Evolutionary conservation across 495 filamentous ascomycete species (phyloP).

Genomic region (Annulohypoxylon maeteangense): DNA sequence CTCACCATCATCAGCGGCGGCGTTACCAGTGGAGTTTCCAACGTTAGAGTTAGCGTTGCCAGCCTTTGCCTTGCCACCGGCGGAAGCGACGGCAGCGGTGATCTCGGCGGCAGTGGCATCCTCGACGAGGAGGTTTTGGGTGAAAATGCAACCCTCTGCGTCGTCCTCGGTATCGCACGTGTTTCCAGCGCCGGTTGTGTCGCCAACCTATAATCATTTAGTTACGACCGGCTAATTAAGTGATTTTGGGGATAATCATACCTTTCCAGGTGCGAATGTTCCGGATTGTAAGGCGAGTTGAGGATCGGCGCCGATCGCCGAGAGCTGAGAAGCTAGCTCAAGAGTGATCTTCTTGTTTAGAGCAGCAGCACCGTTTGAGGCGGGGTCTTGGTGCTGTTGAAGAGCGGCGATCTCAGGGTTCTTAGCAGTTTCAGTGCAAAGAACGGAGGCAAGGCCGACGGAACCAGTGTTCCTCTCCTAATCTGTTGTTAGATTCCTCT

Average conservation of each 20-base stretch:
- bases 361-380: slow-evolving; percentile 59
- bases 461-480: slow-evolving; percentile 68
- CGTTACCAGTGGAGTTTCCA: slow-evolving; percentile 3
- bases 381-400: slow-evolving; percentile 73
- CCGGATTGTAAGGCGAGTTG: slow-evolving; percentile 63
- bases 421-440: slow-evolving; percentile 67
- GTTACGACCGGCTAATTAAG: not conserved
- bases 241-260: slow-evolving; percentile 37
- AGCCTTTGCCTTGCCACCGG: slow-evolving; percentile 25
- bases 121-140: slow-evolving; percentile 66
- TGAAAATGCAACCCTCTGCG: slow-evolving; percentile 69
- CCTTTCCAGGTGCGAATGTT: slow-evolving; percentile 69
- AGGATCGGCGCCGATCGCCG: slow-evolving; percentile 67
- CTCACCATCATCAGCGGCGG: slow-evolving; percentile 30
- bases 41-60: slow-evolving; percentile 8
- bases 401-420: slow-evolving; percentile 76
- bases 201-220: slow-evolving; percentile 53
- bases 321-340: slow-evolving; percentile 64
- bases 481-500: slow-evolving; percentile 4
- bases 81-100: slow-evolving; percentile 58
- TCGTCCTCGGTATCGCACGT: slow-evolving; percentile 66
- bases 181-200: slow-evolving; percentile 67
- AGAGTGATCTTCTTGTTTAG: slow-evolving; percentile 66
- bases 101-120: slow-evolving; percentile 68
- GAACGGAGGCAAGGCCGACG: slow-evolving; percentile 64